phyloP scores from a whole-genome alignment of 441 rosid genomes.

The Dalechampia spathulata region DNA sequence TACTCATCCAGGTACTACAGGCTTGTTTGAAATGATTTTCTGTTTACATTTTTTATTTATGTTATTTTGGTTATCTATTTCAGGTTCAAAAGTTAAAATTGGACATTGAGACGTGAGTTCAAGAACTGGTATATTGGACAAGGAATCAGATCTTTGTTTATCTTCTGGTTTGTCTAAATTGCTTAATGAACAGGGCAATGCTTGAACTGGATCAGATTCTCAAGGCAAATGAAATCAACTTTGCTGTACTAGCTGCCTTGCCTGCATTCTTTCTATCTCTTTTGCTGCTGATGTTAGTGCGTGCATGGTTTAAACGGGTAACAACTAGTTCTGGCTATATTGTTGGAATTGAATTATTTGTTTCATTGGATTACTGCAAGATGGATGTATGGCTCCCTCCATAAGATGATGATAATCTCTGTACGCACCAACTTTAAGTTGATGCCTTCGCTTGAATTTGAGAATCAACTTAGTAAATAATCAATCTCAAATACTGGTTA shows the following conservation, averaged over 20 bases:
- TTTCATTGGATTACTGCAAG: not conserved
- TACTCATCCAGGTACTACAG: constrained; percentile 82
- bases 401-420: not conserved
- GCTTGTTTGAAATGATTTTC: constrained; percentile 12
- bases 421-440: too few species aligned
- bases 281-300: constrained; percentile 48
- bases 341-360: constrained; percentile 13
- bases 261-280: constrained; percentile 82
- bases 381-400: not conserved
- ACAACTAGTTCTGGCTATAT: not conserved
- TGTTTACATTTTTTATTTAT: constrained; percentile 18
- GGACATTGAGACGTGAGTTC: constrained; percentile 88
- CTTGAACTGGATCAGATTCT: constrained; percentile 96
- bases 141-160: constrained; percentile 6
- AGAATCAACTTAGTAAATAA: too few species aligned
- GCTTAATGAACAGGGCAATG: constrained; percentile 68
- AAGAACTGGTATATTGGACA: constrained; percentile 13
- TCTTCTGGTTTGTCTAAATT: constrained; percentile 17
- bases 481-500: too few species aligned
- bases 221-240: constrained; percentile 96
- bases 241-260: constrained; percentile 90
- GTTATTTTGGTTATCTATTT: constrained; percentile 18
- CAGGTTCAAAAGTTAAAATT: constrained; percentile 98
- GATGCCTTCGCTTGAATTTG: not conserved
- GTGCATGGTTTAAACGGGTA: constrained; percentile 80